Evolutionary conservation across 2,329 filamentous ascomycete species (phyloP).

Genomic region (Stachybotrys chartarum): DNA sequence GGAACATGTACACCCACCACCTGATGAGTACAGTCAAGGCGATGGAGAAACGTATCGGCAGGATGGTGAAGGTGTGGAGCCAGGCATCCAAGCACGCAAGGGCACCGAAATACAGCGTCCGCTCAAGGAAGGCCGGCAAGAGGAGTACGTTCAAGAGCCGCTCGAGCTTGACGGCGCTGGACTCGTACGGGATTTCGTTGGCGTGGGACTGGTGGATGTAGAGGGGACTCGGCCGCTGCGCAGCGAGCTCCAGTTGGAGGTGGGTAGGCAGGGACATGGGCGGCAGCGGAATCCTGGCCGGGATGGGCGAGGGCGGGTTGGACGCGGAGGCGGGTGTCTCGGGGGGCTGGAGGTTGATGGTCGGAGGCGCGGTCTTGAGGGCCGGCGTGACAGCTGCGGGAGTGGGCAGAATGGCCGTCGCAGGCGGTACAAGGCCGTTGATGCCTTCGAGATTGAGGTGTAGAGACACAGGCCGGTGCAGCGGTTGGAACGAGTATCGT

Average conservation of each 20-base stretch:
- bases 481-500: constrained; percentile 43
- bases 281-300: constrained; percentile 51
- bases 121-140: constrained; percentile 74
- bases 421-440: background rate
- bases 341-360: constrained; percentile 14
- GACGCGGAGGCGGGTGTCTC: constrained; percentile 6
- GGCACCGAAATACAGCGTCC: constrained; percentile 78
- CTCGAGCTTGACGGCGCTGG: constrained; percentile 85
- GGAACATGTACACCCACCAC: constrained; percentile 71
- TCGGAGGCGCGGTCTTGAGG: constrained; percentile 1
- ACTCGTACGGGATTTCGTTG: constrained; percentile 72
- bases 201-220: constrained; percentile 55
- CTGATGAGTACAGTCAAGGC: constrained; percentile 67
- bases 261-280: constrained; percentile 62
- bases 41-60: constrained; percentile 81
- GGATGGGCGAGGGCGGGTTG: constrained; percentile 40
- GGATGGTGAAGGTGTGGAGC: constrained; percentile 93
- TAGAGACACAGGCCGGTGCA: constrained; percentile 33
- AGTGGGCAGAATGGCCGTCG: background rate
- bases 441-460: constrained; percentile 31
- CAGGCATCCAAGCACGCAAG: constrained; percentile 91
- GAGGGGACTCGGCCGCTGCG: constrained; percentile 54
- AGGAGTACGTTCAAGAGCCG: constrained; percentile 82
- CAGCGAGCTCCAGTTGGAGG: constrained; percentile 57
- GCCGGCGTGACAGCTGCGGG: constrained; percentile 14